These are phyloP conservation scores for Phaffomyces opuntiae DNA, from an alignment of 805 yeast species.

Conservation along the genomic window DNA sequence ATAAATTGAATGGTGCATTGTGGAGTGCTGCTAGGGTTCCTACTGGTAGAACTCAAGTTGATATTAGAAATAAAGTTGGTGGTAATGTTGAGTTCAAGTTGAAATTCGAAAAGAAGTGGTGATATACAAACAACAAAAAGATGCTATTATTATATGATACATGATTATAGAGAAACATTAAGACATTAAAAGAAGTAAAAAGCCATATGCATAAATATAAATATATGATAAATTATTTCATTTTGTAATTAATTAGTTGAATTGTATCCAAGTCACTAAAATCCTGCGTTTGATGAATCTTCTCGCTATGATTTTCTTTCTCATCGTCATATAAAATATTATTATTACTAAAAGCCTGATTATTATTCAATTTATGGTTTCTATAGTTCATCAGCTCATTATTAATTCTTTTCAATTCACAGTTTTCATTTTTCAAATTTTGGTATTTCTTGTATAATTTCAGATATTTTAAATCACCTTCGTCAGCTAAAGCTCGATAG, in stretches of 20 bases:
- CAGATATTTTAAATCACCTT: constrained; percentile 2
- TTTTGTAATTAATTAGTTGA: no score
- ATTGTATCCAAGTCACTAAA: no score
- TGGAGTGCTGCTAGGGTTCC: constrained; percentile 11
- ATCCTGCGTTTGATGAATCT: background rate
- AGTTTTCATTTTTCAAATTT: constrained; percentile 7
- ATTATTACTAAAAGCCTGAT: no score
- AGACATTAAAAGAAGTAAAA: no score
- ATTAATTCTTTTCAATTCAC: constrained; percentile 9
- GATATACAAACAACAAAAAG: background rate
- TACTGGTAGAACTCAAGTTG: constrained; percentile 5
- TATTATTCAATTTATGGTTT: no score
- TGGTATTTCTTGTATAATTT: constrained; percentile 5
- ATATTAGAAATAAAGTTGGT: constrained; percentile 3
- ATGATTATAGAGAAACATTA: no score
- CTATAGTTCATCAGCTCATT: constrained; percentile 2
- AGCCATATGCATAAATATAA: no score
- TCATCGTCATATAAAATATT: no score
- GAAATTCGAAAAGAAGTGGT: constrained; percentile 2
- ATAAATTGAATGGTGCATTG: background rate
- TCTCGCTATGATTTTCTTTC: no score
- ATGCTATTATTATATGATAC: background rate
- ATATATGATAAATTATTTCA: no score
- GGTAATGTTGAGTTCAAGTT: constrained; percentile 6
- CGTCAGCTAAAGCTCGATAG: no score